Evolutionary conservation across 345 rosid species (phyloP), one percentile per base, ranked within the genome.

Genomic region (Camelina laxa): DNA sequence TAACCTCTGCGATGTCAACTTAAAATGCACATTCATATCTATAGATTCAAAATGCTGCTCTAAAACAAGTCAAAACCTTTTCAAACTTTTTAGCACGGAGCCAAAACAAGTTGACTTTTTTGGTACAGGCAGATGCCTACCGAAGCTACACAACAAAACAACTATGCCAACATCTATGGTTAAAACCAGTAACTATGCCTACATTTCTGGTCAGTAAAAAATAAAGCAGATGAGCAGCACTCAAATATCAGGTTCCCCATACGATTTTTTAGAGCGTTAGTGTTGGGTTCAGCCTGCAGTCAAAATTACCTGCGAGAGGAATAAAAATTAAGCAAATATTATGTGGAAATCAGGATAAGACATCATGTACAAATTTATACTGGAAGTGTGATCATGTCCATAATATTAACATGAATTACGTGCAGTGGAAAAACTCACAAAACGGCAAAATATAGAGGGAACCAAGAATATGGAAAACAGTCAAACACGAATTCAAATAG

Each of bases 301-400:
- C 68, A 76, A 45, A 55, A 33, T 38, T 13, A 71, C 80, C 80
- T 59, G 80, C 68, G n/a, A 71, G 63, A 70, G 73, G 68, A 17
- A 41, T n/a, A 49, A 9, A 9, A 17, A 39, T 65, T 48, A 65
- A 64, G 67, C 39, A 56, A 39, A 56, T 15, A 38, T 36, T 17
- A 27, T 2, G 19, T 30, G 14, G 42, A 48, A 31, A 19, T 8
- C 54, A 63, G 49, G 19, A 53, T 42, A n/a, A 47, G 24, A 42
- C 21, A n/a, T 27, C 11, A 31, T 11, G 27, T 59, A 50, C 47
- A 60, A 21, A 8, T 21, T 15, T 47, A 31, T 16, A 31, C 24
- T 70, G 33, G 45, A 44, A 47, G 13, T 49, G 30, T 60, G 31
- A 7, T n/a, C 31, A 49, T 30, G 33, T 42, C 39, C 65, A 61